Conservation (phyloP, 768 basidiomycete species). For the Tricholoma bakamatsutake region DNA sequence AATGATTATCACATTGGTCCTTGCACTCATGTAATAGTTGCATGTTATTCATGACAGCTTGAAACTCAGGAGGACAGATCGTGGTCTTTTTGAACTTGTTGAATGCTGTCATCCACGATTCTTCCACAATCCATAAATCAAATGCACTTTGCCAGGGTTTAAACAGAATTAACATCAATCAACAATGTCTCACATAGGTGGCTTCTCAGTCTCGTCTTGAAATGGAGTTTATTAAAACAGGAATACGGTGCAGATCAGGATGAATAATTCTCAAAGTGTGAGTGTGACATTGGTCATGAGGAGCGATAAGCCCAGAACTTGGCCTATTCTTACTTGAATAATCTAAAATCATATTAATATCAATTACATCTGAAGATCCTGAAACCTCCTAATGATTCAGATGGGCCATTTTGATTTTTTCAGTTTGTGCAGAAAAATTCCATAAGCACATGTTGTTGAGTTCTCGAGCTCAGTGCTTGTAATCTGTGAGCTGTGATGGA, state of each 20-base stretch:
- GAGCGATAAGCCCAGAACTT: not conserved
- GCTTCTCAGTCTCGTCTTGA: too few species aligned
- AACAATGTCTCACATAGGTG: too few species aligned
- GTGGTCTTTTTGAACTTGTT: not conserved
- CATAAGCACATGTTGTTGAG: not conserved
- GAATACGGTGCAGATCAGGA: too few species aligned
- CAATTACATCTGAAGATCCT: not conserved
- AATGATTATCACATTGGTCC: not conserved
- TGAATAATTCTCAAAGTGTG: too few species aligned
- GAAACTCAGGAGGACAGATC: not conserved
- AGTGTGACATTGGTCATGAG: slow-evolving; percentile 15
- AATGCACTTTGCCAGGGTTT: not conserved
- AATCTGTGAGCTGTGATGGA: not conserved
- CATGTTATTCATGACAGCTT: slow-evolving; percentile 29
- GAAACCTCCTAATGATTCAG: too few species aligned
- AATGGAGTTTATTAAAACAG: too few species aligned
- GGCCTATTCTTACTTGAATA: not conserved
- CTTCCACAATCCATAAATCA: not conserved
- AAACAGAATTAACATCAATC: too few species aligned
- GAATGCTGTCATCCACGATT: not conserved
- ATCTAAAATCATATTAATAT: not conserved
- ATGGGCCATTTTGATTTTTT: too few species aligned
- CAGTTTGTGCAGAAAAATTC: too few species aligned
- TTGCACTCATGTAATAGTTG: slow-evolving; percentile 19
- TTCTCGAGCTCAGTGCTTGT: not conserved